A percentile compares a stretch with the other conserved stretches of the same genome.
Conservation (phyloP, 768 basidiomycete species). For the Polyporus arcularius region DNA sequence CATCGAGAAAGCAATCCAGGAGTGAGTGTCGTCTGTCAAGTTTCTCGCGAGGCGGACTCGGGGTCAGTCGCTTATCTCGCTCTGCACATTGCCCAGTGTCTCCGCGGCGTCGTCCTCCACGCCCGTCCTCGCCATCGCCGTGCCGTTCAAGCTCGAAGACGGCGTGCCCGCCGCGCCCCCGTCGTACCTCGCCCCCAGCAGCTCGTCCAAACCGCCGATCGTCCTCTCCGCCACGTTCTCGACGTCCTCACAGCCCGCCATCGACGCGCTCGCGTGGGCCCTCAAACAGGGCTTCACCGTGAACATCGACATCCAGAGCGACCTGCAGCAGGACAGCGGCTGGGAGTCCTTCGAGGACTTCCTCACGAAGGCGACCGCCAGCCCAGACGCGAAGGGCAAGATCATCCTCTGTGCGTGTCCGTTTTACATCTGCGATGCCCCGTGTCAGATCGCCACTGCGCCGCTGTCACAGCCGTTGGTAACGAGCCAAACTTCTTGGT, state of each 20-base stretch:
- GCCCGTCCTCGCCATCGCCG: conserved; percentile 55
- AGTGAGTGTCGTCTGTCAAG: conserved; percentile 41
- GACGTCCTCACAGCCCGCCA: conserved; percentile 46
- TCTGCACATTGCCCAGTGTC: conserved; percentile 2
- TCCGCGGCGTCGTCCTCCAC: conserved; percentile 13
- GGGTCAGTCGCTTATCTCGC: not conserved
- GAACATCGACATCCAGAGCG: conserved; percentile 67
- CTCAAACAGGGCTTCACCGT: conserved; percentile 62
- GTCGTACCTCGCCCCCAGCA: conserved; percentile 33
- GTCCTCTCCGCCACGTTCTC: conserved; percentile 62
- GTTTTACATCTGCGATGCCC: not conserved
- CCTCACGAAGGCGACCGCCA: conserved; percentile 58
- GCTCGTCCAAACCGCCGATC: conserved; percentile 41
- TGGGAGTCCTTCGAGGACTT: conserved; percentile 74
- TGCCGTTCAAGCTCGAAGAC: conserved; percentile 62
- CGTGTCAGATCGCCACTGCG: not conserved
- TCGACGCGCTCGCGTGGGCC: conserved; percentile 66
- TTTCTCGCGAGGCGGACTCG: not conserved
- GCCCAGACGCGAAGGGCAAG: conserved; percentile 39
- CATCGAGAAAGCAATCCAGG: conserved; percentile 43
- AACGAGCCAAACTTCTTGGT: too few relatives aligned
- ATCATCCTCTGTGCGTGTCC: conserved; percentile 62
- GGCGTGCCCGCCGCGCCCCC: conserved; percentile 43
- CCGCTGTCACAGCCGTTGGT: too few relatives aligned
- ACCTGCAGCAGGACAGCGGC: conserved; percentile 50